Percentiles rank a stretch among this genome's conserved stretches.
These are phyloP conservation scores for Colletotrichum higginsianum DNA, from an alignment of 2,329 filamentous ascomycete species.

Conservation along the genomic window DNA sequence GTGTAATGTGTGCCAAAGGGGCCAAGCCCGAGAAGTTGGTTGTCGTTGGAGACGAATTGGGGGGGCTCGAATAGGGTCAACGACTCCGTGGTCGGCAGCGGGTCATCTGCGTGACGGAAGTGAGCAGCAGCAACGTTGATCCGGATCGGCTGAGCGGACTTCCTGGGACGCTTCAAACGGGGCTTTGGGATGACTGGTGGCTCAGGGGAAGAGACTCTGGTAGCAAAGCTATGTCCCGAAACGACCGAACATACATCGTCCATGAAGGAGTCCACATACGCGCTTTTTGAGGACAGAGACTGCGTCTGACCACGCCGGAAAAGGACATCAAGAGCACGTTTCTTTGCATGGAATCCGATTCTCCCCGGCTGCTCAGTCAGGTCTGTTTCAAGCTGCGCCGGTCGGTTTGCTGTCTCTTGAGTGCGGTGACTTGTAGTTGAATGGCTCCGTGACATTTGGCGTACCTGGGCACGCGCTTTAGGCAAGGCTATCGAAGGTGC, in stretches of 20 bases:
- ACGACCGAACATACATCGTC: conserved; percentile 30
- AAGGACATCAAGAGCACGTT: conserved; percentile 68
- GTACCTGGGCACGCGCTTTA: conserved; percentile 5
- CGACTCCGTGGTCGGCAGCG: conserved; percentile 52
- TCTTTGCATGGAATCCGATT: conserved; percentile 64
- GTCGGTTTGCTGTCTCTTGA: conserved; percentile 49
- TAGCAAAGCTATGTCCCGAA: conserved; percentile 15
- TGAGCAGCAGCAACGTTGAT: conserved; percentile 68
- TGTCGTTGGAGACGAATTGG: conserved; percentile 19
- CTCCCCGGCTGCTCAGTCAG: conserved; percentile 53
- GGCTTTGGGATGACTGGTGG: conserved; percentile 2
- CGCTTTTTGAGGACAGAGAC: conserved; percentile 41
- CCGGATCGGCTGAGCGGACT: conserved; percentile 58
- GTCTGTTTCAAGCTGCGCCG: conserved; percentile 70
- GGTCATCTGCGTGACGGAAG: conserved; percentile 68
- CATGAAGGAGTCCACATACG: conserved; percentile 26
- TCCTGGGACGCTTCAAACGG: conserved; percentile 54
- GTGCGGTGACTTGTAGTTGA: conserved; percentile 28
- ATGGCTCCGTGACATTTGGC: conserved; percentile 41
- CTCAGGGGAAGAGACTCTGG: conserved; percentile 16
- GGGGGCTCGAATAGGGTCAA: conserved; percentile 32
- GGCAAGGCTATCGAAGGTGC: conserved; percentile 10
- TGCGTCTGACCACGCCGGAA: conserved; percentile 55
- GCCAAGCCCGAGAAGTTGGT: conserved; percentile 61
- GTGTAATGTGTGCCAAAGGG: conserved; percentile 75